A percentile compares a stretch with the other conserved stretches of the same genome.
phyloP scores from a whole-genome alignment of 371 early-diverging fungal species.

The Mortierella polycephala region DNA sequence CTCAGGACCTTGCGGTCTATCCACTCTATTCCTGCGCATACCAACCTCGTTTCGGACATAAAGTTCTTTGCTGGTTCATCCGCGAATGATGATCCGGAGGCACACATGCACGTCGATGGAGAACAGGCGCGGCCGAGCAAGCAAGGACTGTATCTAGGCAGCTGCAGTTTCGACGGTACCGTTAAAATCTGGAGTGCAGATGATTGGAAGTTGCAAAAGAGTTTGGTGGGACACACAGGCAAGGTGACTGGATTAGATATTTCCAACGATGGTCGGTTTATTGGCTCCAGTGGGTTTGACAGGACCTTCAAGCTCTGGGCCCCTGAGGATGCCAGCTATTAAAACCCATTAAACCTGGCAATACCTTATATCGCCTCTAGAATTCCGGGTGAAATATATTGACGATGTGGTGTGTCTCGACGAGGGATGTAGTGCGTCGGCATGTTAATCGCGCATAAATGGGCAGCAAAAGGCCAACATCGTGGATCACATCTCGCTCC shows the following conservation, averaged over 20 bases:
- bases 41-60: conserved; percentile 86
- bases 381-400: too few species aligned
- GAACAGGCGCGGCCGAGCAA: conserved; percentile 29
- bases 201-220: conserved; percentile 90
- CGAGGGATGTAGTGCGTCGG: too few species aligned
- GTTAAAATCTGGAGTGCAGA: conserved; percentile 94
- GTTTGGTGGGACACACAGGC: conserved; percentile 89
- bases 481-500: conserved; percentile 3
- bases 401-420: too few species aligned
- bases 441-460: too few species aligned
- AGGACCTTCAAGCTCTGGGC: conserved; percentile 95
- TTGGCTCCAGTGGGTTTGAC: conserved; percentile 91
- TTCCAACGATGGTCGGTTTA: conserved; percentile 80
- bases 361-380: too few species aligned
- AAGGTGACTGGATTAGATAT: conserved; percentile 92
- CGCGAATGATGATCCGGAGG: not conserved
- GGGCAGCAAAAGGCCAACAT: not conserved
- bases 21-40: conserved; percentile 94
- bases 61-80: conserved; percentile 70
- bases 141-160: conserved; percentile 71
- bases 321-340: conserved; percentile 46
- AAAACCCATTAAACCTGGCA: not conserved
- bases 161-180: conserved; percentile 89
- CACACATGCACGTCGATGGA: conserved; percentile 42
- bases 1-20: conserved; percentile 80